Evolutionary conservation across 331 rosid species (phyloP).

Genomic region (Saraca asoca): DNA sequence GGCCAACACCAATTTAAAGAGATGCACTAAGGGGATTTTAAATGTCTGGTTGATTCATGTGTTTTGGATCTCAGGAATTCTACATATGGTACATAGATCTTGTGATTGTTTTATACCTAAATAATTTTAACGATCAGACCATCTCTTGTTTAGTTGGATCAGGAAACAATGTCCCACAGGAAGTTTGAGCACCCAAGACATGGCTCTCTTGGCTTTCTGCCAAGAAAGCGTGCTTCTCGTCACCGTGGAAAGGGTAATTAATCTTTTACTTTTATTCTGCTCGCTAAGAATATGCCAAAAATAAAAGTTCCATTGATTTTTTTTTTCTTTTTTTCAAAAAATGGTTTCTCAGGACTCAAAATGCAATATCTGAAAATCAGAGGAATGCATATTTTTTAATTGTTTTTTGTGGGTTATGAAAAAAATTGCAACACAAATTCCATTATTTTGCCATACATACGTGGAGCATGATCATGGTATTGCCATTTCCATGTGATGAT

Average conservation of each 20-base stretch:
- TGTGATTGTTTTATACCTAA: neutral
- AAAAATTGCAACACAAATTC: neutral
- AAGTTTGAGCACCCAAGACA: slow-evolving; percentile 56
- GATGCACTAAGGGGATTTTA: no score
- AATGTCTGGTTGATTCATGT: no score
- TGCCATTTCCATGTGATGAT: slow-evolving; percentile 25
- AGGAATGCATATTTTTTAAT: neutral
- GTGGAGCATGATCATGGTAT: slow-evolving; percentile 15
- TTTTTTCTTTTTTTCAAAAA: no score
- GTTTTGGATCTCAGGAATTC: no score
- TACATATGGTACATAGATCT: no score
- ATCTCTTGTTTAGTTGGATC: neutral
- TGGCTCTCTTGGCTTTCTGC: slow-evolving; percentile 56
- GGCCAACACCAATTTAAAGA: no score
- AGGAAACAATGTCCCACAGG: slow-evolving; percentile 45
- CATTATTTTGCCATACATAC: neutral
- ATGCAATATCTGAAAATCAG: neutral
- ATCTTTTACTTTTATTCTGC: neutral
- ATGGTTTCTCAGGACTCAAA: neutral
- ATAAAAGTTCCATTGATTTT: neutral
- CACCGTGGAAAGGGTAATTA: slow-evolving; percentile 48
- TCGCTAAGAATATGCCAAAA: neutral
- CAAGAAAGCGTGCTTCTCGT: slow-evolving; percentile 51
- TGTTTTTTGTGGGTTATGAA: neutral
- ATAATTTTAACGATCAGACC: neutral